Base-by-base conservation (phyloP, 2,329 filamentous ascomycete genomes). In the Karstenula rhodostoma region DNA sequence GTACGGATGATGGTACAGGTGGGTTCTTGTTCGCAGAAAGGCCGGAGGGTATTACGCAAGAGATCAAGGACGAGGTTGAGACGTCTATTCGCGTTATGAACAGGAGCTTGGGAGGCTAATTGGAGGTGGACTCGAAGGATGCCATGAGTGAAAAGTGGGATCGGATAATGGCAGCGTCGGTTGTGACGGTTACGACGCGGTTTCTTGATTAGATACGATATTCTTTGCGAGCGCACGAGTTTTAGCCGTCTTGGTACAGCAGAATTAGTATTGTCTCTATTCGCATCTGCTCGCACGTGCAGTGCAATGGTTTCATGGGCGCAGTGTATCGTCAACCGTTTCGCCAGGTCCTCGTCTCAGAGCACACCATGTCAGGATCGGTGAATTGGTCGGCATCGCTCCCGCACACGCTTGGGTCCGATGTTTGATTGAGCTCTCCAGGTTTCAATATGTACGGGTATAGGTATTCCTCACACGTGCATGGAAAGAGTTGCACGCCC, bases 61-160 rank as follows among this genome's bases (percentile, higher is more conserved):
- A 60, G 17, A 53, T 47, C 3, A 43, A 48, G 53, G 57, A 43
- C 15, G 65, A 68, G 9, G 56, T 66, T 23, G 62, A 63, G 17
- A 37, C 62, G 7, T 65, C 63, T 4, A 57, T 64, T 50, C 56
- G 61, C 25, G 54, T 66, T 44, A 64, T 63, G 58, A 66, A 67
- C 47, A 59, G 54, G 42, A 67, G 61, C 23, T 56, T 67, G 15
- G 68, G 64, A 27, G 67, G 64, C 17, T 71, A 55, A 40, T 40
- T 17, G 37, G 37, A 1, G n/a, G 8, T 37, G 8, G n/a, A 47
- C 42, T 46, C 25, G 42, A 50, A 15, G 27, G 29, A 58, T 46
- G 42, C 15, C 32, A 13, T n/a, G 43, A 46, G 25, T 25, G 27
- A n/a, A 9, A 19, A 25, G 15, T n/a, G 48, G 33, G 19, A n/a